These are phyloP conservation scores for Mrakia frigida DNA, from an alignment of 768 basidiomycete genomes.

Conservation along the genomic window DNA sequence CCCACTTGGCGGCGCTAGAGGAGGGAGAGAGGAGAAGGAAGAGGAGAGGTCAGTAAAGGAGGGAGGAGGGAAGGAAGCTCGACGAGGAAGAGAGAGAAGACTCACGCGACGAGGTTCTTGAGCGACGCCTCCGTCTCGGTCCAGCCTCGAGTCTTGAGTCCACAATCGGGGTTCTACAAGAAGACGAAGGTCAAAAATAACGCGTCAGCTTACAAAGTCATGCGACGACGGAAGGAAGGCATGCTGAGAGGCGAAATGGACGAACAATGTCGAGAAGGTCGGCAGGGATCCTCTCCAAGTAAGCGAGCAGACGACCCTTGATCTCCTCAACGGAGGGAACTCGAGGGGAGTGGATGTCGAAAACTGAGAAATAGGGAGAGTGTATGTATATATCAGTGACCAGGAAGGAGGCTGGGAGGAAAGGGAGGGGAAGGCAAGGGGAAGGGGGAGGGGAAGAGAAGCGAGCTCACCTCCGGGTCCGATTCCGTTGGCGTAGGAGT, in stretches of 20 bases:
- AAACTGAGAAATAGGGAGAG: constrained; percentile 69
- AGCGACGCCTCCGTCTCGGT: constrained; percentile 78
- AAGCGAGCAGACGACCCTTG: constrained; percentile 89
- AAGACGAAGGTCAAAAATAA: neutral
- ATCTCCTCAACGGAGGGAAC: constrained; percentile 90
- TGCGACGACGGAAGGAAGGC: neutral
- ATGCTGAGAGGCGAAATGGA: neutral
- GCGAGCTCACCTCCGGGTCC: constrained; percentile 41
- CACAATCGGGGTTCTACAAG: constrained; percentile 86
- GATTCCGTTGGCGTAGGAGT: constrained; percentile 94
- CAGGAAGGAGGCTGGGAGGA: neutral
- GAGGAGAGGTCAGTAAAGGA: constrained; percentile 39
- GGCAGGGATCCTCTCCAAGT: constrained; percentile 63
- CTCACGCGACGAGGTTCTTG: constrained; percentile 33
- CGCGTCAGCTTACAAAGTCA: too few relatives aligned
- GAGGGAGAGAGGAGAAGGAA: constrained; percentile 82
- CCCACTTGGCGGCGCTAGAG: constrained; percentile 88
- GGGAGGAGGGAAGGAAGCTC: neutral
- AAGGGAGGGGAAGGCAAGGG: neutral
- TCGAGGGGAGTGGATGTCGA: constrained; percentile 99
- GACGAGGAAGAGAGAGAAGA: constrained; percentile 45
- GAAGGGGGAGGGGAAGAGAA: neutral
- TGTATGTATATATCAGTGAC: too few relatives aligned
- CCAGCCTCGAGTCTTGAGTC: constrained; percentile 98
- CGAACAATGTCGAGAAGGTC: constrained; percentile 62